Evolutionary conservation across 2,329 filamentous ascomycete genomes (phyloP), one percentile per base, ranked within the genome.

Genomic region (Davidsoniella virescens): DNA sequence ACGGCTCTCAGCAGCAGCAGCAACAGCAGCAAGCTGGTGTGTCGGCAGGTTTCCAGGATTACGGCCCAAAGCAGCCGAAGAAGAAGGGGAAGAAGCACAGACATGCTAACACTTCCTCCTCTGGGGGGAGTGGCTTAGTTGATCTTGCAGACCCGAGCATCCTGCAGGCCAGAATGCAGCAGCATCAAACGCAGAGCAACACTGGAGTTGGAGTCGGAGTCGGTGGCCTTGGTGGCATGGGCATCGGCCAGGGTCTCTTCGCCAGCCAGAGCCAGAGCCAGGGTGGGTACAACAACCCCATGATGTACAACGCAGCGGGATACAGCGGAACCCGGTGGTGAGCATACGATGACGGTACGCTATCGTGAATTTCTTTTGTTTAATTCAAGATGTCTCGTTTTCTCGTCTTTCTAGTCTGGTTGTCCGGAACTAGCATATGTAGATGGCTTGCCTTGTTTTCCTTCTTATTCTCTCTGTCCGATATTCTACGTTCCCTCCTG

Each of bases 101-200:
- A 82, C 88, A 95, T 82, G 90, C 87, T 92, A 94, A 95, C 87
- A 95, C 90, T 90, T 94, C 88, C 85, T 96, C 90, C 81, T 94
- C 87, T 80, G 84, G 84, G 75, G 88, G 87, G 80, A 86, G 87
- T 85, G 88, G 86, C 75, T 80, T 95, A 90, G 88, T 93, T 75
- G 88, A 96, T 93, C 87, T 94, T 88, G 87, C 85, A 76, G 88
- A 96, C 87, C 90, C 90, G 77, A 94, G 87, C 78, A 95, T 95
- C 78, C 81, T 96, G 76, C 88, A 94, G 75, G 87, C 87, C 69
- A 86, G 88, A 77, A 84, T 94, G 76, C 88, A 93, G 33, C 51
- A 53, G 70, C 85, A 92, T 72, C 79, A 83, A 71, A 75, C 80
- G 61, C 81, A 84, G 71, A 83, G 80, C 70, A 84, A 80, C 75